These are phyloP conservation scores for Acacia confusa DNA, from an alignment of 306 rosid species.

Conservation along the genomic window DNA sequence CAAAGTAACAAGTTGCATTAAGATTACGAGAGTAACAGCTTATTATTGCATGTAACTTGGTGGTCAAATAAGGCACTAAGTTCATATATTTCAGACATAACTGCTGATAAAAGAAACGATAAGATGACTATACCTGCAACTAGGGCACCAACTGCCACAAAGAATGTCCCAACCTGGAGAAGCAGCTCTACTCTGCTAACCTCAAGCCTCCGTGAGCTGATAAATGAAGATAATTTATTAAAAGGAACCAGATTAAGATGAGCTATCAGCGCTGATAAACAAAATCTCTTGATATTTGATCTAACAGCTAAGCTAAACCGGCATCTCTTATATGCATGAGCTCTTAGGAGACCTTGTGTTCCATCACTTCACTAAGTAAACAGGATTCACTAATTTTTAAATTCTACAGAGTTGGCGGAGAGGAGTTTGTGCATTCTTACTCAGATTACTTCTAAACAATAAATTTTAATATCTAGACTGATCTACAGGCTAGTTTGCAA, in stretches of 20 bases:
- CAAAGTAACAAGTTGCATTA: background rate
- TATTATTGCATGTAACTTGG: background rate
- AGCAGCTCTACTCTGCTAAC: conserved; percentile 98
- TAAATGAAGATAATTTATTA: conserved; percentile 28
- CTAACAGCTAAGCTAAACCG: conserved; percentile 24
- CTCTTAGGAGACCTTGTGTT: background rate
- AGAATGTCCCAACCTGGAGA: conserved; percentile 98
- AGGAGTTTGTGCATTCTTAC: background rate
- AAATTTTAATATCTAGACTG: background rate
- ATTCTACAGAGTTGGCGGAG: background rate
- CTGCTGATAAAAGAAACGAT: background rate
- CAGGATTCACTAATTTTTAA: conserved; percentile 3
- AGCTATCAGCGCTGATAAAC: conserved; percentile 8
- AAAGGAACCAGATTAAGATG: conserved; percentile 15
- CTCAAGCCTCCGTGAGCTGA: conserved; percentile 96
- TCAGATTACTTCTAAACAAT: background rate
- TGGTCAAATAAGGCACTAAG: background rate
- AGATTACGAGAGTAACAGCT: background rate
- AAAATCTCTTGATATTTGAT: conserved; percentile 1
- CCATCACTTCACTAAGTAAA: conserved; percentile 12
- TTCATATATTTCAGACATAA: background rate
- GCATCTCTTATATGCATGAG: conserved; percentile 5
- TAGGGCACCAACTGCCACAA: conserved; percentile 86
- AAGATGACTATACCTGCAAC: conserved; percentile 63
- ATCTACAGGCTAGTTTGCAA: background rate